Base-by-base conservation (phyloP, 768 basidiomycete genomes). In the Steccherinum ochraceum region DNA sequence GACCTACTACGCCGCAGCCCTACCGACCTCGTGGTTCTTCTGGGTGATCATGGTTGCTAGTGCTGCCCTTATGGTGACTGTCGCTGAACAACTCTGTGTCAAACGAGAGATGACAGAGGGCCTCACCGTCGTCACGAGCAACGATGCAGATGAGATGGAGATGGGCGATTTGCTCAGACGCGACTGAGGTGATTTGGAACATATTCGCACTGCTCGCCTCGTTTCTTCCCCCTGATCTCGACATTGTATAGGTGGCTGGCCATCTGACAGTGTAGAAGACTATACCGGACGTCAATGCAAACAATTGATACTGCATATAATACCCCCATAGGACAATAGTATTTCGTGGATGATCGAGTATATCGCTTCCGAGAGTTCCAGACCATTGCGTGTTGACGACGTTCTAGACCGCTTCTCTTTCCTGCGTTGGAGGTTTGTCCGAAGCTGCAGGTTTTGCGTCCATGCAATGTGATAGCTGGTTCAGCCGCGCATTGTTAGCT, bases 51-150 rank as follows among this genome's bases (percentile, higher is more conserved):
- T 94, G 63, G 67, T 78, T n/a, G 70, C 72, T 39, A 84, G 89
- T 41, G 77, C 90, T 5, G 71, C 80, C n/a, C 58, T 85, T 35
- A 88, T 84, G 53, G 79, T 97, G 55, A 74, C 93, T 48, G 66
- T 85, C 12, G 89, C 92, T 1, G 96, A 99, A 64, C 93, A 97
- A 60, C 73, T 96, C 23, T 94, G 95, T 63, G 88, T 95, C 23
- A 83, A 79, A 59, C 73, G 93, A 40, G 93, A 96, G 69, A 91
- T 96, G 91, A 70, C 72, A 18, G 91, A 94, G 63, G 93, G 92
- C 5, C 67, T 95, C 53, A 73, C 69, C 18, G 75, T 72, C 44
- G 63, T 61, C 35, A 66, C 70, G 35, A 66, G 72, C 46, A 62
- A 72, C 10, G 77, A 75, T 24, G 60, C 63, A 18, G 79, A 81